phyloP scores from a whole-genome alignment of 768 basidiomycete genomes.

The Rhizopogon vesiculosus region DNA sequence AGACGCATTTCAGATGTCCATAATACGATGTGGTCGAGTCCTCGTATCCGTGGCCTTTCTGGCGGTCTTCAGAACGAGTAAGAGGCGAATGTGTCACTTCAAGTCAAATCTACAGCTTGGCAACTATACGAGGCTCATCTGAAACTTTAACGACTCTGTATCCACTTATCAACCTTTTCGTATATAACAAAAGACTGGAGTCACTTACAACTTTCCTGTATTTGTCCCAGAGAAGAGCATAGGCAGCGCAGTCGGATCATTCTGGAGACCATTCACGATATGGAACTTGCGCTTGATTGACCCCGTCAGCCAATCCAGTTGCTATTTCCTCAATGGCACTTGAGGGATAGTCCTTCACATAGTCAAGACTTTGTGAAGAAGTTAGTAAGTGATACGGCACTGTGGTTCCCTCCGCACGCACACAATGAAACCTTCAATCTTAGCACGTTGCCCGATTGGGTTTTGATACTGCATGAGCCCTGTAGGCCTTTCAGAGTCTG shows the following conservation, averaged over 20 bases:
- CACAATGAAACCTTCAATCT: constrained; percentile 83
- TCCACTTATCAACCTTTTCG: constrained; percentile 4
- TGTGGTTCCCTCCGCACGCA: constrained; percentile 28
- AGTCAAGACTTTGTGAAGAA: constrained; percentile 60
- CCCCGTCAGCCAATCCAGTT: constrained; percentile 55
- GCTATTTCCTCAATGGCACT: constrained; percentile 55
- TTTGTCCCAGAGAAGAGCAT: constrained; percentile 75
- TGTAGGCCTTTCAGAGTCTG: too few species aligned
- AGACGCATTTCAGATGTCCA: not conserved
- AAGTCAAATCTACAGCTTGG: not conserved
- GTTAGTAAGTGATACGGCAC: not conserved
- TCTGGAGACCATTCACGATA: constrained; percentile 68
- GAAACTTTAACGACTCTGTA: constrained; percentile 56
- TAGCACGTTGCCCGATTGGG: constrained; percentile 74
- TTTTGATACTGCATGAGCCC: constrained; percentile 49
- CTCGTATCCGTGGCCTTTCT: too few species aligned
- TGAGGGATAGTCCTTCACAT: constrained; percentile 52
- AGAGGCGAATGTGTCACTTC: too few species aligned
- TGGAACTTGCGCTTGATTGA: constrained; percentile 80
- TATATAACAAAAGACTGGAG: not conserved
- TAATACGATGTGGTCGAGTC: too few species aligned
- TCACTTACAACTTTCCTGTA: constrained; percentile 64
- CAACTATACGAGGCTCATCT: constrained; percentile 25
- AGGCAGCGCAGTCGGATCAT: constrained; percentile 62
- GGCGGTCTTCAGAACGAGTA: too few species aligned